phyloP scores from a whole-genome alignment of 192 early-diverging fungal species.

The Umbelopsis vinacea region DNA sequence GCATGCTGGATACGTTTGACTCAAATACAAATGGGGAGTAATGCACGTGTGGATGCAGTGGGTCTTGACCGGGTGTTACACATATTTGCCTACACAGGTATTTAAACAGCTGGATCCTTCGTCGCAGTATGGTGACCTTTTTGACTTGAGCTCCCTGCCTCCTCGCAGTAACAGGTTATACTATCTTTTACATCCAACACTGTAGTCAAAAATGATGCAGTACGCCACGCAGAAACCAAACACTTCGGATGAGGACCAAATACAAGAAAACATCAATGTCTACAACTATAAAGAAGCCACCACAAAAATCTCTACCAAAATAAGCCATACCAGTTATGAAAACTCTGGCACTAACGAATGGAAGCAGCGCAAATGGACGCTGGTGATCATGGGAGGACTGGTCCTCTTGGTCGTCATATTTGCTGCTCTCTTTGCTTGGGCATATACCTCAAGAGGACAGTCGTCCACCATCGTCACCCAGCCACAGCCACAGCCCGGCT shows the following conservation, averaged over 20 bases:
- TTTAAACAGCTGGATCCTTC: no score
- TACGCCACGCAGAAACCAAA: conserved; percentile 9
- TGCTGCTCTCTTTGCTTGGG: conserved; percentile 5
- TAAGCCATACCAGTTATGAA: conserved; percentile 5
- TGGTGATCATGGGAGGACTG: background rate
- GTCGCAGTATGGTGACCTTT: no score
- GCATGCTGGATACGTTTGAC: no score
- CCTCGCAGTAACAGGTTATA: no score
- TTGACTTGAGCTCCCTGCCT: no score
- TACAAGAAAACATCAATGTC: background rate
- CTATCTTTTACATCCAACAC: background rate
- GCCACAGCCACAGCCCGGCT: background rate
- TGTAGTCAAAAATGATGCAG: background rate
- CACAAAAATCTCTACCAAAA: background rate
- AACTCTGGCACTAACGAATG: background rate
- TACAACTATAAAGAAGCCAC: background rate
- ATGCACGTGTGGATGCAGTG: no score
- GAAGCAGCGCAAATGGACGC: background rate
- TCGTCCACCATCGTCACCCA: background rate
- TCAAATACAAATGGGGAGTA: no score
- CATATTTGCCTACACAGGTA: no score
- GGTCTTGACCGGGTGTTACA: no score
- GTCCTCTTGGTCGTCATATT: background rate
- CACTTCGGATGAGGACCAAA: conserved; percentile 12
- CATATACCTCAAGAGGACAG: background rate